A percentile compares a stretch with the other conserved stretches of the same genome.
Evolutionary conservation across 2,329 filamentous ascomycete species (phyloP).

Genomic region (Aspergillus proliferans): DNA sequence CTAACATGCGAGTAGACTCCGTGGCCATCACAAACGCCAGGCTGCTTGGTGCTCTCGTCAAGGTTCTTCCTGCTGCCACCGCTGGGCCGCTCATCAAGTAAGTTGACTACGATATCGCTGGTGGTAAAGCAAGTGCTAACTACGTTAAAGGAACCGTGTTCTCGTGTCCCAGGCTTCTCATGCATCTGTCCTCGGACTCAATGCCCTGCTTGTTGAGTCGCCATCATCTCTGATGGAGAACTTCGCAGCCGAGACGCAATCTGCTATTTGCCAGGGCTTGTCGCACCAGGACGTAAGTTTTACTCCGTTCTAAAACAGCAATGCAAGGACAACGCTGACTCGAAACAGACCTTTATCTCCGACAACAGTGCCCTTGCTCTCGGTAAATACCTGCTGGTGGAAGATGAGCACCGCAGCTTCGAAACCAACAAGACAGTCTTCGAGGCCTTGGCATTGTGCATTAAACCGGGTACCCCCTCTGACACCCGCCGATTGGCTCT

Average conservation of each 20-base stretch:
- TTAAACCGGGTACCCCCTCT: constrained; percentile 69
- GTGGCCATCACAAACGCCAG: constrained; percentile 89
- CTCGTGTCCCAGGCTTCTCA: constrained; percentile 68
- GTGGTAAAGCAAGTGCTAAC: constrained; percentile 16
- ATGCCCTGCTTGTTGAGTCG: constrained; percentile 79
- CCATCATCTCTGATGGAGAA: constrained; percentile 62
- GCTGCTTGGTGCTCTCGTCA: constrained; percentile 81
- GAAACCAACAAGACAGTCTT: constrained; percentile 76
- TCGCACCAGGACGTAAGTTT: constrained; percentile 63
- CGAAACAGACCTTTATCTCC: constrained; percentile 64
- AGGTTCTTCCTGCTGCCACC: constrained; percentile 70
- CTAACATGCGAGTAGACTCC: constrained; percentile 38
- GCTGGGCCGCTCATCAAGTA: constrained; percentile 56
- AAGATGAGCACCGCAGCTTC: constrained; percentile 54
- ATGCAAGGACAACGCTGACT: constrained; percentile 11
- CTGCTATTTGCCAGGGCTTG: constrained; percentile 75
- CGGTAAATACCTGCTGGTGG: constrained; percentile 77
- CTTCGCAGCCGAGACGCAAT: constrained; percentile 66
- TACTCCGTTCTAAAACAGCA: background rate
- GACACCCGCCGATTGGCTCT: constrained; percentile 82
- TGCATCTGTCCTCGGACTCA: constrained; percentile 77
- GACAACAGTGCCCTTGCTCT: constrained; percentile 85
- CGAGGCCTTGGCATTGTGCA: constrained; percentile 65
- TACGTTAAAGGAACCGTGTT: constrained; percentile 62
- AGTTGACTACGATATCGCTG: constrained; percentile 8